Evolutionary conservation across 164 flowering plant genomes (phyloP).

Genomic region (Cinnamomum micranthum): DNA sequence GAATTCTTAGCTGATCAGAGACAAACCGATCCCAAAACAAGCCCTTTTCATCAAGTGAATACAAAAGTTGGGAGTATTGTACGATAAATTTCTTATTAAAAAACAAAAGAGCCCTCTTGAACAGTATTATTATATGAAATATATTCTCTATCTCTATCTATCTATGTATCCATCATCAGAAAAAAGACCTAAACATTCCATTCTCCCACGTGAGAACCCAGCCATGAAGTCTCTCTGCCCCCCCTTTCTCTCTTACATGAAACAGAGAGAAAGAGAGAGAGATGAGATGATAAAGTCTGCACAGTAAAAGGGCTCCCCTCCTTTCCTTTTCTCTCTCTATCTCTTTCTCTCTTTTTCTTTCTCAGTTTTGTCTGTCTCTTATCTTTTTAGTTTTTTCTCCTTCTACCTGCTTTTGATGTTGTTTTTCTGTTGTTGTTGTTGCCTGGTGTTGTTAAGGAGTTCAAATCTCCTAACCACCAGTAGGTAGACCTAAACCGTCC

Average conservation of each 20-base stretch:
- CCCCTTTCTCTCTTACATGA: background rate
- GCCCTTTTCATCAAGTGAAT: conserved; percentile 20
- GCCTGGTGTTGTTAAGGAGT: conserved; percentile 44
- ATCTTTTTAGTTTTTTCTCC: background rate
- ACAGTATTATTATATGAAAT: background rate
- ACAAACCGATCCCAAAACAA: conserved; percentile 49
- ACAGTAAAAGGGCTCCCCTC: background rate
- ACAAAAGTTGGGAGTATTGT: conserved; percentile 11
- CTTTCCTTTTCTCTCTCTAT: conserved; percentile 2
- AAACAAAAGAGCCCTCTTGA: background rate
- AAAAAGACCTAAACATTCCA: conserved; percentile 11
- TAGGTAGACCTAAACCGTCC: conserved; percentile 61
- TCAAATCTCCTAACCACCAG: conserved; percentile 73
- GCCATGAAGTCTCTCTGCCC: background rate
- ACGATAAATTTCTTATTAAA: conserved; percentile 14
- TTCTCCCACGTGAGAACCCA: conserved; percentile 1
- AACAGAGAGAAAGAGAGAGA: background rate
- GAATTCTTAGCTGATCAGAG: conserved; percentile 30
- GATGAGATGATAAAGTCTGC: background rate
- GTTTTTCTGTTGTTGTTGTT: conserved; percentile 10
- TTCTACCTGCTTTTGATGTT: conserved; percentile 9
- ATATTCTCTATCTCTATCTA: background rate
- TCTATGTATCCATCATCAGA: conserved; percentile 1
- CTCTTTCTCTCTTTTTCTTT: conserved; percentile 3
- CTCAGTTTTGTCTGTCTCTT: conserved; percentile 6